Base-by-base conservation (phyloP, 2,329 filamentous ascomycete genomes). In the Neonectria neomacrospora region DNA sequence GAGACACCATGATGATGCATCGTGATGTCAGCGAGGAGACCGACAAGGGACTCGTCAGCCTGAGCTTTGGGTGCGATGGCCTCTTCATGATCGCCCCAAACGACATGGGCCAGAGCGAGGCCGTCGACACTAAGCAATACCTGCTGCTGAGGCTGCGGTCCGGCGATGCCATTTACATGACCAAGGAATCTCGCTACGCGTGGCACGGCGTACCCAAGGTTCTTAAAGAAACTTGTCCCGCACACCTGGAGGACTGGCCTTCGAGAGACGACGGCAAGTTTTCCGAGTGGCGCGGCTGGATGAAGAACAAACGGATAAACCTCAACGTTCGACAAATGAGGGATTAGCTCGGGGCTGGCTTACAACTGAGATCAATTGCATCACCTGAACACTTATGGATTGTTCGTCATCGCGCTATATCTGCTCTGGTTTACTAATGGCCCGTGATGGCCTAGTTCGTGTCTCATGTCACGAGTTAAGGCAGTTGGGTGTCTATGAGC, bases 181-280 rank as follows among this genome's bases (percentile, higher is more conserved):
- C 88, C 53, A 86, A 91, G 20, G 83, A 88, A 61, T 91, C 92
- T 4, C 85, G 96, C 45, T 97, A 93, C 78, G 94, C 95, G 2
- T 98, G 95, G 95, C 96, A 98, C 80, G 94, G 92, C 12, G 94
- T 98, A 12, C 94, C 96, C 6, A 96, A 94, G 76, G 90, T 98
- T 12, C 74, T 97, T 37, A 85, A 88, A 50, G 87, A 81, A 1
- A 97, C 93, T 0, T 98, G 94, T 78, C 95, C 95, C 0, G 80
- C 80, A 0, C 91, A 90, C 77, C 78, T 98, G 53, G 80, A 83
- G 60, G 81, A 90, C 44, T 98, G 94, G 94, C 94, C 94, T 0
- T 82, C 83, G 2, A 52, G 63, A 10, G 80, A 73, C 52, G 75
- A 79, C n/a, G 82, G 78, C 14, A 78, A 78, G 45, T 93, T 86